phyloP scores from a whole-genome alignment of 1,284 basidiomycete genomes.

The Apiotrichum laibachii region DNA sequence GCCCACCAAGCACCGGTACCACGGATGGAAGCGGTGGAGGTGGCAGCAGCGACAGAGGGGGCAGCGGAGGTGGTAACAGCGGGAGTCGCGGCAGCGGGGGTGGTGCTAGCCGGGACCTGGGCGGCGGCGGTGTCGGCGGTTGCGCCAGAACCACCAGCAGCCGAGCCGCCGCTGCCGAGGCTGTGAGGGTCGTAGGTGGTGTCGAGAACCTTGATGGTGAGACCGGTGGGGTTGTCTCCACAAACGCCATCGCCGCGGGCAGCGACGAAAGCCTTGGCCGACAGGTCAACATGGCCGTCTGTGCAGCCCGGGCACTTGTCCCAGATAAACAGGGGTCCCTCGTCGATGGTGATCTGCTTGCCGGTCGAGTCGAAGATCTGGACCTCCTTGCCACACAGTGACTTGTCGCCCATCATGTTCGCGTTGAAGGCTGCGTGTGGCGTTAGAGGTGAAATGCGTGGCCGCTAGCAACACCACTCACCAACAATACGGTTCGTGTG shows the following conservation, averaged over 20 bases:
- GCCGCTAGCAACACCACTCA: too few relatives aligned
- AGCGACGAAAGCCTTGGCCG: constrained; percentile 27
- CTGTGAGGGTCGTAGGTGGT: constrained; percentile 13
- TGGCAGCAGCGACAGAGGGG: background rate
- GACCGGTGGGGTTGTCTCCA: constrained; percentile 29
- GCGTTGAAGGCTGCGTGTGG: constrained; percentile 19
- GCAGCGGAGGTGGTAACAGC: background rate
- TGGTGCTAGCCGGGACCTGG: background rate
- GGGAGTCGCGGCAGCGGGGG: background rate
- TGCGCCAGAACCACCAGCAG: background rate
- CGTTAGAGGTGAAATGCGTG: too few relatives aligned
- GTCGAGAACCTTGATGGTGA: constrained; percentile 32
- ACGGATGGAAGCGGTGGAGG: constrained; percentile 2
- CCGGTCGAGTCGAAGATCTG: constrained; percentile 29
- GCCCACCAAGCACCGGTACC: constrained; percentile 4
- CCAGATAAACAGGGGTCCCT: constrained; percentile 38
- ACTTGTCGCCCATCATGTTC: constrained; percentile 18
- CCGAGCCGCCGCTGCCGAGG: background rate
- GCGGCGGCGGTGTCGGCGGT: constrained; percentile 5
- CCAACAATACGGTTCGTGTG: constrained; percentile 22
- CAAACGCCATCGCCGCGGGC: too few relatives aligned
- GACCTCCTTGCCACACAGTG: constrained; percentile 27
- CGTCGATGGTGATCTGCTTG: constrained; percentile 28
- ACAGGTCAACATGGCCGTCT: constrained; percentile 31
- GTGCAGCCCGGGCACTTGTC: constrained; percentile 36